phyloP scores from a whole-genome alignment of 2,329 filamentous ascomycete genomes.

The Fusarium heterosporum region DNA sequence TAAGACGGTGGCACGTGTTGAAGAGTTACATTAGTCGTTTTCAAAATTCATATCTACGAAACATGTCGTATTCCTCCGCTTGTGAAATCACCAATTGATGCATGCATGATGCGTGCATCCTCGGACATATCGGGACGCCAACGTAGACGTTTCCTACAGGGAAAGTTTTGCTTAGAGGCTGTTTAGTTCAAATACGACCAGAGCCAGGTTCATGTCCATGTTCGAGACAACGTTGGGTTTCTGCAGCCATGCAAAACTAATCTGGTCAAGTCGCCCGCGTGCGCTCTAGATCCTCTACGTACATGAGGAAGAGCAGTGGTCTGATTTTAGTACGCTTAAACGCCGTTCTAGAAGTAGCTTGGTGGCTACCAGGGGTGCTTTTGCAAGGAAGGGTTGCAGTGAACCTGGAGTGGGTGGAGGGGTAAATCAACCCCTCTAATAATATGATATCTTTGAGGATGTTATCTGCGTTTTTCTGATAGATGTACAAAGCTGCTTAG shows the following conservation, averaged over 20 bases:
- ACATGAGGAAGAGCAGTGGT: conserved; percentile 8
- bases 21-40: conserved; percentile 40
- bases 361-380: conserved; percentile 25
- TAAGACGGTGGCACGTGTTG: conserved; percentile 30
- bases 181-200: not conserved
- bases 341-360: conserved; percentile 35
- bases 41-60: conserved; percentile 29
- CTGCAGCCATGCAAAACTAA: conserved; percentile 4
- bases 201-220: not conserved
- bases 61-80: conserved; percentile 17
- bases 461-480: not conserved
- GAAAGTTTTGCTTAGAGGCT: not conserved
- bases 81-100: not conserved
- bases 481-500: not conserved
- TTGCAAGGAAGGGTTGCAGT: conserved; percentile 20
- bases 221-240: not conserved
- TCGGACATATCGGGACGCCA: not conserved
- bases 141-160: not conserved
- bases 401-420: conserved; percentile 20
- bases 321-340: conserved; percentile 17
- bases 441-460: not conserved
- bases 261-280: not conserved
- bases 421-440: conserved; percentile 10
- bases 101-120: conserved; percentile 22
- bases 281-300: conserved; percentile 9